Percentiles rank a stretch among this genome's conserved stretches.
phyloP scores from a whole-genome alignment of 495 filamentous ascomycete genomes.

The Amphirosellinia nigrospora region DNA sequence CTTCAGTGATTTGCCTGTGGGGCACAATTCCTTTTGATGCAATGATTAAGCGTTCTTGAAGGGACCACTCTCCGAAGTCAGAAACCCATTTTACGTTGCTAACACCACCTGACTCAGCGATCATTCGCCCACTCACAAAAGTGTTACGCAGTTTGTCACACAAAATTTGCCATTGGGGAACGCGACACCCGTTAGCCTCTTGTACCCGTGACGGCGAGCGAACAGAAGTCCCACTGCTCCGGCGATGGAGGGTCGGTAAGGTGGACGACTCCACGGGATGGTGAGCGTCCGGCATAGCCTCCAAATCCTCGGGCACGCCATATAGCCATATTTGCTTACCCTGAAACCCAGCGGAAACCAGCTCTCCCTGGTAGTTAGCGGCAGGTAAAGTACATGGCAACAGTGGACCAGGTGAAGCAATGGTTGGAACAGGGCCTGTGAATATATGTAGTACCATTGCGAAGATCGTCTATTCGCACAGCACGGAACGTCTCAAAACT shows the following conservation, averaged over 20 bases:
- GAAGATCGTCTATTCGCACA: conserved; percentile 73
- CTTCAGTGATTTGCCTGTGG: conserved; percentile 62
- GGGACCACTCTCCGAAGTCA: conserved; percentile 48
- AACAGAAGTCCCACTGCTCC: conserved; percentile 48
- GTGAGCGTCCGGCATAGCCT: conserved; percentile 54
- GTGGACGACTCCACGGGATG: conserved; percentile 38
- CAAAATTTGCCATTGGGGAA: conserved; percentile 73
- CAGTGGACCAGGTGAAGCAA: conserved; percentile 50
- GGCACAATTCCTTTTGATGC: conserved; percentile 78
- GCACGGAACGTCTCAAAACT: conserved; percentile 79
- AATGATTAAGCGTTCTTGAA: conserved; percentile 69
- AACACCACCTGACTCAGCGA: conserved; percentile 62
- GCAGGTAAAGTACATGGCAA: conserved; percentile 73
- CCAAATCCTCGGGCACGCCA: conserved; percentile 76
- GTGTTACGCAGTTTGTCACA: conserved; percentile 69
- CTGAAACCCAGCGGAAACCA: conserved; percentile 77
- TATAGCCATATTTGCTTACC: conserved; percentile 80
- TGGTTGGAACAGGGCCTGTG: conserved; percentile 66
- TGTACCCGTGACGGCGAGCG: conserved; percentile 45
- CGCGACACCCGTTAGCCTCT: conserved; percentile 44
- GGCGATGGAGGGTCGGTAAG: conserved; percentile 40
- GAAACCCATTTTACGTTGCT: conserved; percentile 69
- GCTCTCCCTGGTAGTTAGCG: conserved; percentile 69
- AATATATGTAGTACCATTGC: conserved; percentile 83
- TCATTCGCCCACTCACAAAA: conserved; percentile 64